Percentiles rank a stretch among this genome's conserved stretches.
phyloP scores from a whole-genome alignment of 2,329 filamentous ascomycete species.

The Trichoderma hamatum region DNA sequence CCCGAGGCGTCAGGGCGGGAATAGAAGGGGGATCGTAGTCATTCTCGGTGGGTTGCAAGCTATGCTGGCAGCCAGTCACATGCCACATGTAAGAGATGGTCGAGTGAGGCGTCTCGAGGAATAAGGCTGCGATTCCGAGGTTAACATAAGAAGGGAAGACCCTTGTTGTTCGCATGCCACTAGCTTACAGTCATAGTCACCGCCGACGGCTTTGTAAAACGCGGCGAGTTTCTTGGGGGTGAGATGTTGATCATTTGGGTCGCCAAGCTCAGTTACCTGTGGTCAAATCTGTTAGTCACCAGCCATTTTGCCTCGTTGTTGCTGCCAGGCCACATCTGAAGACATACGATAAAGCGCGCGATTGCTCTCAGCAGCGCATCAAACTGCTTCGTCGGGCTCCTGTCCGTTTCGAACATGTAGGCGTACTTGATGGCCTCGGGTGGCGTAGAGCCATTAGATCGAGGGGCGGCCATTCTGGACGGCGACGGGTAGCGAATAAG shows the following conservation, averaged over 20 bases:
- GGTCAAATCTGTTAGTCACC: slow-evolving; percentile 23
- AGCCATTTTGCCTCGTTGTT: slow-evolving; percentile 23
- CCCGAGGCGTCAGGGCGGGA: slow-evolving; percentile 78
- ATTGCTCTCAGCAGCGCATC: slow-evolving; percentile 70
- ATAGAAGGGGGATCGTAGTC: slow-evolving; percentile 76
- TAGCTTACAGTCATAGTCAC: slow-evolving; percentile 68
- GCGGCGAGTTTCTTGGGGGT: slow-evolving; percentile 72
- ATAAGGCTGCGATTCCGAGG: slow-evolving; percentile 59
- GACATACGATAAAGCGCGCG: slow-evolving; percentile 68
- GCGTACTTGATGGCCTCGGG: slow-evolving; percentile 54
- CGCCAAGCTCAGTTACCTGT: slow-evolving; percentile 61
- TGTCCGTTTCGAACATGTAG: slow-evolving; percentile 69
- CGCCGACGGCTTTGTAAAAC: slow-evolving; percentile 75
- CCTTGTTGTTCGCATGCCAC: neutral
- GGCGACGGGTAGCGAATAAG: slow-evolving; percentile 3
- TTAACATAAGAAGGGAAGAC: neutral
- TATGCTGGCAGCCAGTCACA: slow-evolving; percentile 86
- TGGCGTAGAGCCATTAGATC: slow-evolving; percentile 31
- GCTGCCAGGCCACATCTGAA: neutral
- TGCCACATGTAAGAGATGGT: slow-evolving; percentile 92
- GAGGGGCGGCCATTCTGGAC: slow-evolving; percentile 32
- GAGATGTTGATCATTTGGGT: slow-evolving; percentile 55
- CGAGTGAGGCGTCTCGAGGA: slow-evolving; percentile 71
- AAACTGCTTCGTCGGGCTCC: slow-evolving; percentile 67
- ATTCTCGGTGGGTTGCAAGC: slow-evolving; percentile 73